Percentiles rank a stretch among this genome's conserved stretches.
phyloP scores from a whole-genome alignment of 192 early-diverging fungal genomes.

The Obelidium mucronatum region DNA sequence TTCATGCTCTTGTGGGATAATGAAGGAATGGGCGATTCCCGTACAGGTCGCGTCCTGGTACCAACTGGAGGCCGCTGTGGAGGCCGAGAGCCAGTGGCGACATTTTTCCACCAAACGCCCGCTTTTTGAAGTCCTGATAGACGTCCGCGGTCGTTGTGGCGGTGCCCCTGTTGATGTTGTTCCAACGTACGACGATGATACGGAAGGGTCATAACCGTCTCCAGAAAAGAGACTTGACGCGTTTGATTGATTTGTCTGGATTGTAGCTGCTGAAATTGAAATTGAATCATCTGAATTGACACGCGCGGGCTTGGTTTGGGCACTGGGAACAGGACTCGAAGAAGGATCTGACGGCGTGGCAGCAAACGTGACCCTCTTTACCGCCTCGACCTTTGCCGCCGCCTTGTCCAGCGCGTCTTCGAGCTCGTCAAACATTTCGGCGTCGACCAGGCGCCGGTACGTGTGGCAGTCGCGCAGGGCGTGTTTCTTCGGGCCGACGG shows the following conservation, averaged over 20 bases:
- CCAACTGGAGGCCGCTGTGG: slow-evolving; percentile 9
- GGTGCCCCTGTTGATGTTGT: neutral
- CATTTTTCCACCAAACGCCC: slow-evolving; percentile 22
- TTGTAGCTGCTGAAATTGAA: neutral
- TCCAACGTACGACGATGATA: neutral
- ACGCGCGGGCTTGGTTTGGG: neutral
- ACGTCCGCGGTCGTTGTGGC: neutral
- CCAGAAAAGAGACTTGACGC: no score
- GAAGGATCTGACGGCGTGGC: neutral
- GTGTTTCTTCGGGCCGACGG: slow-evolving; percentile 1
- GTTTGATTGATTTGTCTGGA: neutral
- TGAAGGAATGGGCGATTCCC: neutral
- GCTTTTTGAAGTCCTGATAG: neutral
- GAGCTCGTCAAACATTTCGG: slow-evolving; percentile 24
- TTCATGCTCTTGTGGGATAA: neutral
- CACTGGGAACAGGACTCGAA: neutral
- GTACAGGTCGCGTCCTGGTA: neutral
- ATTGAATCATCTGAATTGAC: neutral
- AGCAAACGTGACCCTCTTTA: slow-evolving; percentile 15
- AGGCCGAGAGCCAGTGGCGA: neutral
- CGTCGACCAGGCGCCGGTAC: slow-evolving; percentile 25
- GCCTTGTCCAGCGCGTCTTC: slow-evolving; percentile 3
- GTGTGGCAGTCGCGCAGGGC: slow-evolving; percentile 12
- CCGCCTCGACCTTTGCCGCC: slow-evolving; percentile 11
- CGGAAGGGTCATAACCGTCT: slow-evolving; percentile 18